Conservation (phyloP, 768 basidiomycete genomes). For the Mycena pura region DNA sequence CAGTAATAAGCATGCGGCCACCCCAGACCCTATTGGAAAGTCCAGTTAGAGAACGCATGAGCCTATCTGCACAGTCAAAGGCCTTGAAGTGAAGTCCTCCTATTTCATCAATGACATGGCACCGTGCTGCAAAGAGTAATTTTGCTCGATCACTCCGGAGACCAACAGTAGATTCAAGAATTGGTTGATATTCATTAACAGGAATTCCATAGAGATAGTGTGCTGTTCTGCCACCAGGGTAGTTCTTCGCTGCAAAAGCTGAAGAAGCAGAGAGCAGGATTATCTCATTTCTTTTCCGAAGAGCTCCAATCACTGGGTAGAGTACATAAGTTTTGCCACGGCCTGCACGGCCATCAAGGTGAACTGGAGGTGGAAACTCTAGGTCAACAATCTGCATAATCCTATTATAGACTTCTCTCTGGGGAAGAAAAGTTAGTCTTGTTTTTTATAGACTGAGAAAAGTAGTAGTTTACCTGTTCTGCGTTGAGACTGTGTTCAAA, state of each 20-base stretch:
- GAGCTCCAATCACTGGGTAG: not conserved
- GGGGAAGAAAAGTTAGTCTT: not conserved
- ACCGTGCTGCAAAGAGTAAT: not conserved
- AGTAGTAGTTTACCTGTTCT: not conserved
- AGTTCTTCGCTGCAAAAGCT: no score
- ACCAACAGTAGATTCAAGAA: not conserved
- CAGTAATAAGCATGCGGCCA: not conserved
- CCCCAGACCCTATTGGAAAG: not conserved
- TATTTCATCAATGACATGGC: constrained; percentile 2
- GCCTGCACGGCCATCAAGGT: not conserved
- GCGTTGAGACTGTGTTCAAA: not conserved
- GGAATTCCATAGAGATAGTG: no score
- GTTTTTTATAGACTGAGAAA: no score
- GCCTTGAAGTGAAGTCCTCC: constrained; percentile 1
- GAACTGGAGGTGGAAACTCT: not conserved
- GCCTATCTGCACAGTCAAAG: not conserved
- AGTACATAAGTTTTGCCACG: not conserved
- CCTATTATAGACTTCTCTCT: not conserved
- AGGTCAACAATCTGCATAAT: not conserved
- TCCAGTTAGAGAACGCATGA: not conserved
- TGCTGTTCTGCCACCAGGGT: no score
- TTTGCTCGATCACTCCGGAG: not conserved
- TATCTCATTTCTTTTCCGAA: not conserved
- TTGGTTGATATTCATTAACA: not conserved
- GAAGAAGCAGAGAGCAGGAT: not conserved